Base-by-base conservation (phyloP, 1,284 basidiomycete species). In the Neonothopanus nambi region DNA sequence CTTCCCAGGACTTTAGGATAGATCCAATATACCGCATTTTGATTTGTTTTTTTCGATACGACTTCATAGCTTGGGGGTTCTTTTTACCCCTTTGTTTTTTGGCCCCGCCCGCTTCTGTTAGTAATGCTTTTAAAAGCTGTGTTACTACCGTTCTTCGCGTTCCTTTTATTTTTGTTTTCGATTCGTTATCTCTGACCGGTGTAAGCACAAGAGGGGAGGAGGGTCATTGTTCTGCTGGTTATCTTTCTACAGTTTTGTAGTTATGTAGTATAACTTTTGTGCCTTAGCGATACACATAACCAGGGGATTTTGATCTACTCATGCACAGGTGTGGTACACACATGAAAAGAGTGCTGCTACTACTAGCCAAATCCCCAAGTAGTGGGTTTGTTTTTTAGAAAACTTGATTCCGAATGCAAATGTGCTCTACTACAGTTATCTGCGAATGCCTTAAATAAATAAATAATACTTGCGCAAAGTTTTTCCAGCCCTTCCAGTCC, bases 21-120 rank as follows among this genome's bases (percentile, higher is more conserved):
- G 46, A 51, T 38, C 35, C 42, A 23, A 33, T 54, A 54, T 48
- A 55, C 52, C 48, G 54, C 49, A 52, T 55, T 36, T 30, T 30
- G 21, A 28, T 43, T 50, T 39, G 37, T 42, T 40, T 38, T 11
- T 54, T n/a, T n/a, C n/a, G n/a, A n/a, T n/a, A n/a, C n/a, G n/a
- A n/a, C n/a, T n/a, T 20, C 41, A 43, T 20, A 46, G 28, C 44
- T 35, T 21, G 11, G 5, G 24, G 9, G 20, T 24, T 44, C n/a
- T 44, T 44, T 24, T 21, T 44, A 5, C 26, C n/a, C 33, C n/a
- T 30, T 20, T 18, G 24, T 6, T 3, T 36, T 18, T 18, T 18
- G 33, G 5, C 37, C 21, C 26, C 41, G 41, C 41, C 33, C 15
- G 37, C 42, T 33, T 30, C 28, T n/a, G 39, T 24, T 43, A 26